Base-by-base conservation (phyloP, 1,139 yeast species). In the Scheffersomyces illinoinensis region DNA sequence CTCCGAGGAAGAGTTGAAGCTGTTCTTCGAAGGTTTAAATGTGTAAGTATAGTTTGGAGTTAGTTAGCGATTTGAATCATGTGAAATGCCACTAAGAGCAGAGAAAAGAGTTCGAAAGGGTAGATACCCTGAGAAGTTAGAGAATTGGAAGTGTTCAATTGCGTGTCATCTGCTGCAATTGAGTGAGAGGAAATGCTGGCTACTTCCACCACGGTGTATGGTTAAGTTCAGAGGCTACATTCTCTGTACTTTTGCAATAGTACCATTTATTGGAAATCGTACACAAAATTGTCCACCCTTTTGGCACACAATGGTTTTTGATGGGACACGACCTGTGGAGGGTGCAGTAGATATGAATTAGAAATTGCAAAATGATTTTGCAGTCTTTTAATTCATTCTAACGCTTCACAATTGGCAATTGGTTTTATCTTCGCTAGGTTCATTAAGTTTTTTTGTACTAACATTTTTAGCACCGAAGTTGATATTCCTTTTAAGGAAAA, bases 1-100 rank as follows among this genome's bases (percentile, higher is more conserved):
- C 51, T 82, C 84, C 47, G 88, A 85, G 67, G 82, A 77, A 4
- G 89, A 85, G 57, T 76, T 86, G 62, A 70, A 69, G 57, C 78
- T 76, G 50, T 78, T 82, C 62, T 78, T 86, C 61, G 73, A 73
- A 58, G 79, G 71, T n/a, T 76, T 73, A 58, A 72, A 71, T 19
- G 78, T 77, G 78, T 75, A 73, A 53, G 78, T 73, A 64, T 48
- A 21, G 43, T 10, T 5, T 33, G 17, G 43, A 33, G 43, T 33
- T 33, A 10, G 17, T 10, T 12, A 33, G 43, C 10, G 43, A 14
- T 1, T 33, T 33, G 43, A 12, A 33, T 33, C 43, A 33, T 33
- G 43, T 33, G 43, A 33, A 10, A 17, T 33, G 43, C 43, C 17
- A 8, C 4, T 7, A 33, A 33, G 43, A 33, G 17, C 43, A 33